These are phyloP conservation scores for Fusarium illudens DNA, from an alignment of 2,329 filamentous ascomycete species.

Conservation along the genomic window DNA sequence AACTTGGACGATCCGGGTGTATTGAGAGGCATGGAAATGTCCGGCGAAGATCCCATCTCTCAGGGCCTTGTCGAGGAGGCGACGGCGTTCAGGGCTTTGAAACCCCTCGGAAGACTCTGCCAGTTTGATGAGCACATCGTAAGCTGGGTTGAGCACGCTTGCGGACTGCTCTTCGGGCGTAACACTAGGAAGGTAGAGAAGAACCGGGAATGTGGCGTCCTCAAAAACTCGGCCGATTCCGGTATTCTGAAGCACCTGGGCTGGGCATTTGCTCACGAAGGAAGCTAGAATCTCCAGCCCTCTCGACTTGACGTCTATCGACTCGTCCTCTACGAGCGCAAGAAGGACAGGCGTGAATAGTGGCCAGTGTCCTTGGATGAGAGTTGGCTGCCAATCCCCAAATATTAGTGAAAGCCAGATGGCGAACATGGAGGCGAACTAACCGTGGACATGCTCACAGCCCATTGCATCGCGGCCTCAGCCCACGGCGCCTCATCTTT, in stretches of 20 bases:
- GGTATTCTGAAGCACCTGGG: slow-evolving; percentile 63
- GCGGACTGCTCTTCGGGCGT: slow-evolving; percentile 78
- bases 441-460: slow-evolving; percentile 60
- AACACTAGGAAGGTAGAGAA: slow-evolving; percentile 79
- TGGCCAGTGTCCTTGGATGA: slow-evolving; percentile 69
- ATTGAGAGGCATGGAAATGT: slow-evolving; percentile 66
- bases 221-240: slow-evolving; percentile 75
- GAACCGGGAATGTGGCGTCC: slow-evolving; percentile 73
- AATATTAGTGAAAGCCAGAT: neutral
- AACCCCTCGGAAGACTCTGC: slow-evolving; percentile 44
- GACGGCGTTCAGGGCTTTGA: slow-evolving; percentile 41
- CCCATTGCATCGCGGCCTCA: slow-evolving; percentile 58
- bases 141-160: slow-evolving; percentile 69
- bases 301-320: slow-evolving; percentile 59
- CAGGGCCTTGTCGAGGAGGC: slow-evolving; percentile 62
- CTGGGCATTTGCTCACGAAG: slow-evolving; percentile 65
- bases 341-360: slow-evolving; percentile 75
- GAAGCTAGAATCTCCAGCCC: slow-evolving; percentile 63
- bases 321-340: slow-evolving; percentile 71
- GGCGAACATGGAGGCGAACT: slow-evolving; percentile 32
- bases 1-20: slow-evolving; percentile 64
- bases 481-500: slow-evolving; percentile 34
- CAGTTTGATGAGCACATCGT: slow-evolving; percentile 71
- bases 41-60: slow-evolving; percentile 64
- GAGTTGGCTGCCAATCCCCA: slow-evolving; percentile 43